A percentile compares a stretch with the other conserved stretches of the same genome.
phyloP scores from a whole-genome alignment of 768 basidiomycete genomes.

The Suillus discolor region DNA sequence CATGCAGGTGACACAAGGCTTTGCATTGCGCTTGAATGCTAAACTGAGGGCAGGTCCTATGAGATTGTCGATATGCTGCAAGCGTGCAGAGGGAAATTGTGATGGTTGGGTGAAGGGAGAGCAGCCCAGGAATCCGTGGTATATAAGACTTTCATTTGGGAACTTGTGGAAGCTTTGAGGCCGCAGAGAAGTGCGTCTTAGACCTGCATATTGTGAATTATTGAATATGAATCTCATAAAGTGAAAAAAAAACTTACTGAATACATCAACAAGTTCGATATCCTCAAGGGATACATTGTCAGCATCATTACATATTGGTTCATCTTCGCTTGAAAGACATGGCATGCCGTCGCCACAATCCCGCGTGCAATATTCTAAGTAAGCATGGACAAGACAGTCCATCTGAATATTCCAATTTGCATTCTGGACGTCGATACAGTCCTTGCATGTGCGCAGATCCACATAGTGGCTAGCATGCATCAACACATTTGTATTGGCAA shows the following conservation, averaged over 20 bases:
- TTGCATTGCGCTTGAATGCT: slow-evolving; percentile 15
- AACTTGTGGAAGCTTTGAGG: neutral
- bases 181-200: neutral
- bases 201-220: neutral
- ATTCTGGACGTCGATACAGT: no score
- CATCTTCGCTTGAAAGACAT: neutral
- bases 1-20: slow-evolving; percentile 9
- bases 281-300: neutral
- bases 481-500: no score
- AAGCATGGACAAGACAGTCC: neutral
- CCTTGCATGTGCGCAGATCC: no score
- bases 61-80: slow-evolving; percentile 8
- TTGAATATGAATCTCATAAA: neutral
- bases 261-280: neutral
- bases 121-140: neutral
- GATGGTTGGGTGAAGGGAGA: neutral
- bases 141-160: neutral
- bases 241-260: neutral
- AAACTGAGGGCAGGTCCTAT: slow-evolving; percentile 12
- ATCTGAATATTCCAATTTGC: neutral
- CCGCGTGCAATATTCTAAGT: neutral
- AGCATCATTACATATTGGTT: neutral
- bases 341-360: neutral
- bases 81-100: slow-evolving; percentile 20
- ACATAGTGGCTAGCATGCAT: no score